phyloP scores from a whole-genome alignment of 176 grass and related monocot genomes.

The Rhynchospora tenuis region DNA sequence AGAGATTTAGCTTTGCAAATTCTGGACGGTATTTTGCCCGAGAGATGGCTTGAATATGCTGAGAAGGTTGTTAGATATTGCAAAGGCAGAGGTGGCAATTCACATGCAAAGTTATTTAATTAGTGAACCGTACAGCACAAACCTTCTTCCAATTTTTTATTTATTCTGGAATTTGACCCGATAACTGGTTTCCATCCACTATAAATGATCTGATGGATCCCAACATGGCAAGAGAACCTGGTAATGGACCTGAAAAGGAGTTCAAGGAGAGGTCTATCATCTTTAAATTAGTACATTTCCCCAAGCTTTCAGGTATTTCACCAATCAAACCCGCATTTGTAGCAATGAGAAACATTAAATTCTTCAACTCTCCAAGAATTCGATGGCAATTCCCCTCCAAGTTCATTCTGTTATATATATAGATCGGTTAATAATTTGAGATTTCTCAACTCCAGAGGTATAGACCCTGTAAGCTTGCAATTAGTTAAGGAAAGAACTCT shows the following conservation, averaged over 20 bases:
- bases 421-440: conserved; percentile 63
- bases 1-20: conserved; percentile 66
- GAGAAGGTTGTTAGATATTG: conserved; percentile 57
- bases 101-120: conserved; percentile 63
- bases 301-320: conserved; percentile 56
- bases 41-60: conserved; percentile 74
- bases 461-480: conserved; percentile 58
- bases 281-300: conserved; percentile 69
- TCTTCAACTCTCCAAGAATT: conserved; percentile 50
- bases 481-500: conserved; percentile 47
- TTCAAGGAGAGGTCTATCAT: conserved; percentile 63
- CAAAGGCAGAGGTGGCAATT: conserved; percentile 53
- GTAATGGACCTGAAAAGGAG: conserved; percentile 54
- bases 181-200: conserved; percentile 62
- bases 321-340: conserved; percentile 55
- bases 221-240: conserved; percentile 51
- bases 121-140: conserved; percentile 47
- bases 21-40: conserved; percentile 51
- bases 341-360: conserved; percentile 59
- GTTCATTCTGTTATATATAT: conserved; percentile 81
- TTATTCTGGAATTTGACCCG: conserved; percentile 66
- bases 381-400: conserved; percentile 52
- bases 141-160: conserved; percentile 59
- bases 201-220: conserved; percentile 48
- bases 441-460: conserved; percentile 53